Evolutionary conservation across 352 stramenopile genomes (phyloP), one percentile per base, ranked within the genome.

Genomic region (Globisporangium alternatum): DNA sequence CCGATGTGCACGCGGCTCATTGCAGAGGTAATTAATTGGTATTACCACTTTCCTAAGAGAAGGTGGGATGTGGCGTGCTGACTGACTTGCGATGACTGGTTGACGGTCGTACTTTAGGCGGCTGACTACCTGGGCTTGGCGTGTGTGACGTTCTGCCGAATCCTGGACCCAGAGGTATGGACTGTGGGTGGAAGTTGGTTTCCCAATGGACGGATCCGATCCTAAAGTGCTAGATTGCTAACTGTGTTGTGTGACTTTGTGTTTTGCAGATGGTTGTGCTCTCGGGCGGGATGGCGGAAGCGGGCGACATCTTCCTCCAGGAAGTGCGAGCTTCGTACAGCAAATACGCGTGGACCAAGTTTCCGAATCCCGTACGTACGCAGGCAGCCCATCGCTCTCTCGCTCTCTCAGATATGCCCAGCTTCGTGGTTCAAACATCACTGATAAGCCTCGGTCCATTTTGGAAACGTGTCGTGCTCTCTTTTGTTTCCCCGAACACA

Each of bases 101-200:
- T 39, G 43, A 8, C 31, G 43, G 43, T 21, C 25, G 28, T 17
- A 4, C 35, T 21, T 54, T 54, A 94, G 79, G 83, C 80, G 22
- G 86, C 84, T 6, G 86, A 95, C 60, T 93, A 89, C 59, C 69
- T 95, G 55, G 86, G 86, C 37, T 90, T 93, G 64, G 86, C 86
- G 13, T 95, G 84, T 47, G 86, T 95, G 30, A 91, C 71, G 19
- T 91, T 93, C 39, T 88, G 78, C 47, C 78, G 86, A 54, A 86
- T 82, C 41, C 62, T 95, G 22, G 84, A 95, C 61, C 81, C 83
- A 3, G 76, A 95, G 75, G 82, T 91, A 71, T 22, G 41, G 8
- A 22, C 55, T 43, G 28, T 48, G 19, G 21, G 35, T 56, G 5
- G 17, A 67, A 47, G 17, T 51, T 9, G 19, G 13, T 57, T 17